Evolutionary conservation across 805 yeast species (phyloP), one percentile per base, ranked within the genome.

Genomic region (Metschnikowia rubicola): DNA sequence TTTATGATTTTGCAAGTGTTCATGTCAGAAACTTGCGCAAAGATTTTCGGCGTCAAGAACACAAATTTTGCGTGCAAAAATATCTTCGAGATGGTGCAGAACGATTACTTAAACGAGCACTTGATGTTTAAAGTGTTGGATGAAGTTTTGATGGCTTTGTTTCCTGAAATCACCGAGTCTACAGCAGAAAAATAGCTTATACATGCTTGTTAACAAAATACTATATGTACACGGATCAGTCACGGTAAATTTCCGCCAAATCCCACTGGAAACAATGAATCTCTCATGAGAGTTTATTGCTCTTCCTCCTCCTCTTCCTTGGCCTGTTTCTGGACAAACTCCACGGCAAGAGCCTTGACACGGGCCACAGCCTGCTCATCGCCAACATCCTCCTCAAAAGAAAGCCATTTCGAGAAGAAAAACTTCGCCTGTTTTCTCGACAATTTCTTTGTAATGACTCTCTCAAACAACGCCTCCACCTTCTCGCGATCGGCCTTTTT

Each of bases 371-470:
- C 79, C 68, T 82, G 85, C 40, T 74, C 78, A 62, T 88, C 92
- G 11, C 78, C 81, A 45, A 72, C 63, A 52, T 77, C 78, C 60
- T 86, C 90, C 68, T 90, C 97, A 59, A 73, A 88, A 10, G 78
- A 71, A 51, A 90, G 79, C 97, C 97, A 91, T 64, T 92, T 92
- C 58, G 84, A 87, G 73, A 90, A 91, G 78, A 92, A 88, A 73
- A 88, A 89, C 68, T 88, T 90, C 58, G 96, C 97, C 70, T 90
- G 97, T 65, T 91, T 92, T 62, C 84, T 80, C 4, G 86, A 76
- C 43, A 92, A 65, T 67, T 88, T 88, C 66, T 73, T 74, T 30
- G 74, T 61, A 37, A 86, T 60, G 3, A 86, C 88, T 64, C 98
- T 80, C 65, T 91, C 96, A 58, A 90, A 91, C 51, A 92, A 72